These are phyloP conservation scores for Penicillium silybi DNA, from an alignment of 495 filamentous ascomycete genomes.

Conservation along the genomic window DNA sequence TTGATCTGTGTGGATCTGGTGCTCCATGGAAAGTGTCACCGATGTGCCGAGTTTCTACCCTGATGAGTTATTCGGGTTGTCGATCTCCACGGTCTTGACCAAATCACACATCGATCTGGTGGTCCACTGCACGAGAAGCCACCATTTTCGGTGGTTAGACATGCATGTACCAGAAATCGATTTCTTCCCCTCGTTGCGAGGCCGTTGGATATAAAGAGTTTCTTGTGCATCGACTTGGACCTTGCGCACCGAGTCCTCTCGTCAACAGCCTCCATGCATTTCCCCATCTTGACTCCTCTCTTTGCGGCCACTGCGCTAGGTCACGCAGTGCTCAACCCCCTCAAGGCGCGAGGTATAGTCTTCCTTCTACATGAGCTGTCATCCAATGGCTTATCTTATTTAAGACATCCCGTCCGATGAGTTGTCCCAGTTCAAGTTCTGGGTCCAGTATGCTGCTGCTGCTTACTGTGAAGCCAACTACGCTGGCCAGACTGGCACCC, in stretches of 20 bases:
- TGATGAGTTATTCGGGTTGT: not conserved
- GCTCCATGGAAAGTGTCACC: not conserved
- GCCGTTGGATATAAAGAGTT: not conserved
- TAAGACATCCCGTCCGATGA: slow-evolving; percentile 29
- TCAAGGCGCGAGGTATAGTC: slow-evolving; percentile 18
- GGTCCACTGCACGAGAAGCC: not conserved
- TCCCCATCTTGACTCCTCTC: slow-evolving; percentile 5
- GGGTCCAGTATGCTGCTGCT: slow-evolving; percentile 64
- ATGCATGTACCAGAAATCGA: not conserved
- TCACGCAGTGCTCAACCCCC: slow-evolving; percentile 8
- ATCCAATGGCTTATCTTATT: not conserved
- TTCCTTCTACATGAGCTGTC: not conserved
- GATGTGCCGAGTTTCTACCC: not conserved
- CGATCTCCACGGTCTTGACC: not conserved
- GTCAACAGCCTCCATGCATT: not conserved
- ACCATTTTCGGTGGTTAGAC: not conserved
- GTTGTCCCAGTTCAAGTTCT: slow-evolving; percentile 53
- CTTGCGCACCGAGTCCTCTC: not conserved
- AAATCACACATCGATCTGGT: not conserved
- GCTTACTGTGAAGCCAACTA: slow-evolving; percentile 59
- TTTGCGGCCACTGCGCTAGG: slow-evolving; percentile 9
- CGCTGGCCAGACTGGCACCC: slow-evolving; percentile 32
- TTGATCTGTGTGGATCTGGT: not conserved
- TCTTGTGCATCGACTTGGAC: not conserved
- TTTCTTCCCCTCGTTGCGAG: not conserved